Base-by-base conservation (phyloP, 805 yeast species). In the Jamesozyma piceae region DNA sequence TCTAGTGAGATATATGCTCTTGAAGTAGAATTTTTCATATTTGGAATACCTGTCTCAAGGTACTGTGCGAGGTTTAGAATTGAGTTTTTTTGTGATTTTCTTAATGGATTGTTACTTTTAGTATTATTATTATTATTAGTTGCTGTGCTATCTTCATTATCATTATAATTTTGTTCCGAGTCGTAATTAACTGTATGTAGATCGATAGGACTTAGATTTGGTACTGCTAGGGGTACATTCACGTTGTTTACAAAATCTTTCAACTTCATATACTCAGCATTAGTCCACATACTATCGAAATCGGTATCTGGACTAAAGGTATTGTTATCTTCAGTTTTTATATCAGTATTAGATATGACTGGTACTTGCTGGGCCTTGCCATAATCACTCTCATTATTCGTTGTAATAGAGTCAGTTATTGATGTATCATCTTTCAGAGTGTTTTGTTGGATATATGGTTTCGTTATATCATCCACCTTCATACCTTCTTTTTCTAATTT, bases 231-330 rank as follows among this genome's bases (percentile, higher is more conserved):
- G 9, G 22, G 35, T 5, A 17, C 19, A 21, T 36, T 30, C 13
- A 41, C 34, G n/a, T 35, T 42, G 15, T 35, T 38, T 3, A 54
- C 37, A 11, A 56, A 42, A 40, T 53, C 51, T 24, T 53, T 52
- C 22, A 57, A 32, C 34, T 51, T 52, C 47, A 48, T 48, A 29
- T 56, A 52, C 39, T 56, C 61, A 21, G 49, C 51, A 22, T 52
- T 75, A 67, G 41, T 80, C 82, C 69, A 78, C 70, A 46, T 75
- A 64, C 64, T 77, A 17, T 77, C 72, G 35, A 78, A 74, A 15
- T 49, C 36, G 2, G 39, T 11, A 18, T 42, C 46, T 3, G 45
- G 33, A 17, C 42, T 42, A 3, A 37, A 32, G 20, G 27, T 14
- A 11, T 28, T 34, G 32, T n/a, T 29, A n/a, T n/a, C 13, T 5